Evolutionary conservation across 2,329 filamentous ascomycete species (phyloP), one percentile per base, ranked within the genome.

Genomic region (Talaromyces sp.): DNA sequence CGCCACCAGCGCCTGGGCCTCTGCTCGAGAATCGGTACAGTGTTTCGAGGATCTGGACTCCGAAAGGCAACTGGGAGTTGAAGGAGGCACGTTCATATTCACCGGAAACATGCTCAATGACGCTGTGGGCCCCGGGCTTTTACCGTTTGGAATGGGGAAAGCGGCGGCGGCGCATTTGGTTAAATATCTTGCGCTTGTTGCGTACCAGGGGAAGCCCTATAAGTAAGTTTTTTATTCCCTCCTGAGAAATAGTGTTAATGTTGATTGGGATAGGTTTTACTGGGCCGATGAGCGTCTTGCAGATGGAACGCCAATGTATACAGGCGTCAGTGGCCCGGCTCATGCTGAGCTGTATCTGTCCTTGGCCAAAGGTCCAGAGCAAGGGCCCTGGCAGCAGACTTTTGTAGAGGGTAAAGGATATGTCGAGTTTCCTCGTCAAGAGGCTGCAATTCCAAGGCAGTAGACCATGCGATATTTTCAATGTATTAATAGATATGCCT

Each of bases 401-500:
- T 59, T 59, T 41, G 57, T 59, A 27, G 46, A 55, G 51, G 57
- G 38, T 4, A 48, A 55, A 19, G 57, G 57, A 32, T 59, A 55
- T 55, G 32, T 41, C 9, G 35, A 24, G 53, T 55, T 55, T 55
- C 19, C 31, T 19, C 53, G 32, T 38, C n/a, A 24, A 10, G 53
- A 55, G 32, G 1, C n/a, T 38, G 43, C 43, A 24, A 21, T 24
- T 19, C n/a, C 8, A 14, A 19, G 43, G 9, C 43, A 46, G 19
- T 46, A 17, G 21, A 21, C 9, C 31, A 19, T 24, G n/a, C 1
- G 43, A 24, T 24, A 10, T 21, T 19, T 35, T 35, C 32, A 21
- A 43, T 10, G 19, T 21, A 3, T 43, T 2, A 2, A 19, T 11
- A 21, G 9, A 46, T 24, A 24, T 46, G 9, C 19, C 9, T 21